Base-by-base conservation (phyloP, 805 yeast genomes). In the Candida adriatica region DNA sequence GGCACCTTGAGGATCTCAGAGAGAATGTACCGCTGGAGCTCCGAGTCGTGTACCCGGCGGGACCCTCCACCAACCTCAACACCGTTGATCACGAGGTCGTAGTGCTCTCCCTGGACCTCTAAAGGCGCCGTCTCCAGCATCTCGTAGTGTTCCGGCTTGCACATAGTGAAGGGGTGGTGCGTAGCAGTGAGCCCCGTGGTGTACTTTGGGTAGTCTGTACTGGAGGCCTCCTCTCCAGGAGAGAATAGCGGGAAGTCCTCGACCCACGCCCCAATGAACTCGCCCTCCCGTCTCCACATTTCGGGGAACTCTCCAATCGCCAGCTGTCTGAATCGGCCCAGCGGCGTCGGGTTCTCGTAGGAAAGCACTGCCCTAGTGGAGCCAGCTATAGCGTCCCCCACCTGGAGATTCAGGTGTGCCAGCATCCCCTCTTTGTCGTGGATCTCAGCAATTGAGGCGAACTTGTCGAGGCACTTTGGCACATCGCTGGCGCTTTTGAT, bases 121-220 rank as follows among this genome's bases (percentile, higher is more conserved):
- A 84, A 56, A 5, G 94, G 94, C 13, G 66, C 63, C 0, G 62
- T 43, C 6, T 50, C 66, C 6, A 87, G 59, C 6, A 60, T 53
- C 2, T 70, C 70, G 44, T 79, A 79, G 50, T 86, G 95, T 10
- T 71, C 75, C 0, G 74, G 50, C 22, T 77, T 68, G 1, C 79
- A 82, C 97, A 92, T 92, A 0, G 99, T 92, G 60, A 92, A 92
- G 5, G 99, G 99, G 53, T 92, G 99, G 52, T 92, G 99, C 0
- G 96, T 88, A 0, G 97, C 73, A 24, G 69, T 75, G 29, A 65
- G 66, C 8, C 52, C 45, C 2, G 45, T 33, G 46, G 74, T 70
- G 51, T 86, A 90, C 2, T 29, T 41, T 2, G 96, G 96, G 45
- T 73, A 85, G 2, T 56, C 66, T 3, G 31, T 33, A 8, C 43